Percentiles rank a stretch among this genome's conserved stretches.
Evolutionary conservation across 2,329 filamentous ascomycete genomes (phyloP).

Genomic region (Pseudogymnoascus sp.): DNA sequence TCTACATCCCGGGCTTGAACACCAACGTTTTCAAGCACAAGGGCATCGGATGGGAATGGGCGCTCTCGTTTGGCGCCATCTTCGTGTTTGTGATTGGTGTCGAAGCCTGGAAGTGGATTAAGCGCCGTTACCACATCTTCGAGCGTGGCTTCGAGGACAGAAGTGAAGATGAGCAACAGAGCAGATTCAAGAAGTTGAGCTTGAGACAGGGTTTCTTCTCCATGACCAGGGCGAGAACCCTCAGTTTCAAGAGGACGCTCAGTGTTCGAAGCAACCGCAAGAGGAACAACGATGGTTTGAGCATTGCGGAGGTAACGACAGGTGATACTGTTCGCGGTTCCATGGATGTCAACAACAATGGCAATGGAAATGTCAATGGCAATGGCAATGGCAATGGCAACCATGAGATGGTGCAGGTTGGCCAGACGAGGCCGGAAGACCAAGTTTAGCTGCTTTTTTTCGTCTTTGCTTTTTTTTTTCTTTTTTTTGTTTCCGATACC

Average conservation of each 20-base stretch:
- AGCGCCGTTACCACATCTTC: constrained; percentile 35
- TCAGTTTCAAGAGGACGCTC: constrained; percentile 7
- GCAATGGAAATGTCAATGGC: too few relatives aligned
- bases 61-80: constrained; percentile 47
- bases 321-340: neutral
- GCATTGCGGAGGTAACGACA: neutral
- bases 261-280: neutral
- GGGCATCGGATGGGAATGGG: constrained; percentile 58
- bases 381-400: too few relatives aligned
- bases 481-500: neutral
- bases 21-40: constrained; percentile 53
- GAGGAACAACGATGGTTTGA: neutral
- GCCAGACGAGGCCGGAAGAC: neutral
- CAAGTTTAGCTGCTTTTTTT: neutral
- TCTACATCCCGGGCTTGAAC: constrained; percentile 58
- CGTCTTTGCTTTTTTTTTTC: neutral
- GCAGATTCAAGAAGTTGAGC: constrained; percentile 18
- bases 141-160: constrained; percentile 25
- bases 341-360: neutral
- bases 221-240: constrained; percentile 25
- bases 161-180: constrained; percentile 12
- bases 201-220: constrained; percentile 29
- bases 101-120: constrained; percentile 54
- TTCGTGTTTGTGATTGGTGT: constrained; percentile 51
- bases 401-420: constrained; percentile 4